Conservation (phyloP, 768 basidiomycete species). For the Podaxis pistillaris region DNA sequence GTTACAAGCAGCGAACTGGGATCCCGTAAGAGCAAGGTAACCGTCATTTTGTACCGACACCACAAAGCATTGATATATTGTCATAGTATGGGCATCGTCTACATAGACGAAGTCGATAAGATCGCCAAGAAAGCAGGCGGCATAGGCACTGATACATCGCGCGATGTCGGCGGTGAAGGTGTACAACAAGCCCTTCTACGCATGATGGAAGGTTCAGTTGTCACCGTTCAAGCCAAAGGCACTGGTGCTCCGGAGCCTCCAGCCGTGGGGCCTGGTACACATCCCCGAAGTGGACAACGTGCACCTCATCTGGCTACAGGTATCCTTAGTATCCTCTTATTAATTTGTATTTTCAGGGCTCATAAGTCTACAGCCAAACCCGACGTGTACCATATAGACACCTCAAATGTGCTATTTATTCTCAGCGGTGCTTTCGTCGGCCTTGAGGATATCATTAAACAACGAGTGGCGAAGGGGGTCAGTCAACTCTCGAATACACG, state of each 20-base stretch:
- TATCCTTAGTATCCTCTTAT: conserved; percentile 17
- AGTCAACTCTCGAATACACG: conserved; percentile 26
- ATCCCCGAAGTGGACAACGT: conserved; percentile 49
- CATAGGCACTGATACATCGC: conserved; percentile 60
- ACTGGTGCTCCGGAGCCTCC: conserved; percentile 45
- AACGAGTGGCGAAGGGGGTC: conserved; percentile 83
- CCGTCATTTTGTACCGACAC: background rate
- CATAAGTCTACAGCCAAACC: conserved; percentile 41
- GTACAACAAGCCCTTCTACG: conserved; percentile 91
- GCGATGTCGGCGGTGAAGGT: conserved; percentile 94
- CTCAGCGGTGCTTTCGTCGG: conserved; percentile 95
- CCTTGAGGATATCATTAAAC: conserved; percentile 76
- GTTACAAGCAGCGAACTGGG: conserved; percentile 90
- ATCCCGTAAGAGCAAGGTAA: conserved; percentile 82
- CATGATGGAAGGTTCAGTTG: conserved; percentile 90
- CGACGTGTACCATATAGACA: conserved; percentile 78
- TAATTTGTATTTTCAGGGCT: background rate
- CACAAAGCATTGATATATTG: background rate
- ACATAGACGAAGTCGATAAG: conserved; percentile 97
- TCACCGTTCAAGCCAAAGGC: conserved; percentile 79
- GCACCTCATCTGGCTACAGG: conserved; percentile 38
- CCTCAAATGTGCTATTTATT: conserved; percentile 92
- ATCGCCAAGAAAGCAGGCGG: conserved; percentile 65
- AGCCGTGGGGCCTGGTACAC: conserved; percentile 41
- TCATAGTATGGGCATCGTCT: conserved; percentile 87